phyloP scores from a whole-genome alignment of 2,329 filamentous ascomycete genomes.

The Aspergillus ochraceoroseus region DNA sequence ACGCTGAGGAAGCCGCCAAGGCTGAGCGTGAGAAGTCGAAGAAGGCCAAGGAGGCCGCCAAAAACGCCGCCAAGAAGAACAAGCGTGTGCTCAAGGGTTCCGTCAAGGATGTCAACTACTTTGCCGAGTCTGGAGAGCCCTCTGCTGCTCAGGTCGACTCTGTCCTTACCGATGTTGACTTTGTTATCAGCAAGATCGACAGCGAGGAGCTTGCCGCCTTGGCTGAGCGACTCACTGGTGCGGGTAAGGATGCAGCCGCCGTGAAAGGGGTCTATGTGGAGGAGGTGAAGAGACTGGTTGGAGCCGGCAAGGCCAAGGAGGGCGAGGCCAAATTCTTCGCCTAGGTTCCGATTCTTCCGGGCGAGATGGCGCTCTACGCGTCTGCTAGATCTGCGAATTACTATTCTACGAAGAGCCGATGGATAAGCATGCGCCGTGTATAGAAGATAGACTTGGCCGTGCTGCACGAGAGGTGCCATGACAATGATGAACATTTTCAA shows the following conservation, averaged over 20 bases:
- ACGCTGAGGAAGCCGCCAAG: slow-evolving; percentile 84
- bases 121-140: slow-evolving; percentile 64
- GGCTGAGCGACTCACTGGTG: slow-evolving; percentile 71
- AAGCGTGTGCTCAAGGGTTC: slow-evolving; percentile 92
- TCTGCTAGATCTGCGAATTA: too few relatives aligned
- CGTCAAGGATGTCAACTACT: slow-evolving; percentile 98
- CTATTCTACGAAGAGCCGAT: not conserved
- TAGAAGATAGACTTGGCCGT: slow-evolving; percentile 8
- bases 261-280: slow-evolving; percentile 79
- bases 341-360: slow-evolving; percentile 17
- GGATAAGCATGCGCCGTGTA: slow-evolving; percentile 4
- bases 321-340: slow-evolving; percentile 64
- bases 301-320: slow-evolving; percentile 78
- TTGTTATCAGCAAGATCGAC: slow-evolving; percentile 81
- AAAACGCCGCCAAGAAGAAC: slow-evolving; percentile 99
- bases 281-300: slow-evolving; percentile 73
- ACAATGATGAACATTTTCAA: not conserved
- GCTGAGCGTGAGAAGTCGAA: slow-evolving; percentile 74
- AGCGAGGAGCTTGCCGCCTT: slow-evolving; percentile 82
- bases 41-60: slow-evolving; percentile 97
- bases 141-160: slow-evolving; percentile 73
- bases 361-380: too few relatives aligned
- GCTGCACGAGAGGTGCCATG: slow-evolving; percentile 4
- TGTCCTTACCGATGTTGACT: slow-evolving; percentile 79
- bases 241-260: slow-evolving; percentile 70